Conservation (phyloP, 139 green algal species). For the Edaphochlamys debaryana region DNA sequence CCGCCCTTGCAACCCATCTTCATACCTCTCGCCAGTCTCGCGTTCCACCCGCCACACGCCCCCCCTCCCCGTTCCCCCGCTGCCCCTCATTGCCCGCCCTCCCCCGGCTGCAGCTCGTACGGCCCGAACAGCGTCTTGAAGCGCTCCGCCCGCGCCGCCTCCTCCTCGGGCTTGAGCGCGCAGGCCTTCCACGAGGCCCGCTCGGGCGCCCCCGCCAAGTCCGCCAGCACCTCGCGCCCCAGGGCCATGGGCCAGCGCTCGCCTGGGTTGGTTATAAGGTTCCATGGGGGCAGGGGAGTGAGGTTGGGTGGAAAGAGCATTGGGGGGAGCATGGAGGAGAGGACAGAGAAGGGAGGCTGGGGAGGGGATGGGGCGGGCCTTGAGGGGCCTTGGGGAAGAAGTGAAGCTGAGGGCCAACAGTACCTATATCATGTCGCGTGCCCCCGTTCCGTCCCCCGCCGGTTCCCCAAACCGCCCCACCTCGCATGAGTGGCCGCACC, state of each 20-base stretch:
- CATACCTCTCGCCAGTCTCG: too few species aligned
- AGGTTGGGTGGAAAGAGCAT: not conserved
- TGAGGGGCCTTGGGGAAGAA: too few species aligned
- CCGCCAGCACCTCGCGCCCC: slow-evolving; percentile 80
- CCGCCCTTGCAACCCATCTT: too few species aligned
- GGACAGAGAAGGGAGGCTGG: too few species aligned
- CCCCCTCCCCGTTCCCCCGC: too few species aligned
- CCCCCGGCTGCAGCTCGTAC: too few species aligned
- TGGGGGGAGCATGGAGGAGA: not conserved
- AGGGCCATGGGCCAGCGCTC: slow-evolving; percentile 82
- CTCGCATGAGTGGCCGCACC: slow-evolving; percentile 74
- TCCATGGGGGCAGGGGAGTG: not conserved
- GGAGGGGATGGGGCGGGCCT: too few species aligned
- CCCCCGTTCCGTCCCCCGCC: not conserved
- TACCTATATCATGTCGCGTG: too few species aligned
- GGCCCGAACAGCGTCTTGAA: slow-evolving; percentile 86
- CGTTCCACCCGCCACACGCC: too few species aligned
- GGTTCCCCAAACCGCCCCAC: not conserved
- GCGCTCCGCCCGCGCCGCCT: slow-evolving; percentile 64
- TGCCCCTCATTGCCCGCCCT: too few species aligned
- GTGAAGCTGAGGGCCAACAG: too few species aligned
- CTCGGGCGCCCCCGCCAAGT: slow-evolving; percentile 73
- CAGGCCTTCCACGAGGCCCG: slow-evolving; percentile 89
- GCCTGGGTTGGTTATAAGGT: too few species aligned
- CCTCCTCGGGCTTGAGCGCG: slow-evolving; percentile 59